Evolutionary conservation across 192 early-diverging fungal genomes (phyloP).

Genomic region (Entomortierella chlamydospora): DNA sequence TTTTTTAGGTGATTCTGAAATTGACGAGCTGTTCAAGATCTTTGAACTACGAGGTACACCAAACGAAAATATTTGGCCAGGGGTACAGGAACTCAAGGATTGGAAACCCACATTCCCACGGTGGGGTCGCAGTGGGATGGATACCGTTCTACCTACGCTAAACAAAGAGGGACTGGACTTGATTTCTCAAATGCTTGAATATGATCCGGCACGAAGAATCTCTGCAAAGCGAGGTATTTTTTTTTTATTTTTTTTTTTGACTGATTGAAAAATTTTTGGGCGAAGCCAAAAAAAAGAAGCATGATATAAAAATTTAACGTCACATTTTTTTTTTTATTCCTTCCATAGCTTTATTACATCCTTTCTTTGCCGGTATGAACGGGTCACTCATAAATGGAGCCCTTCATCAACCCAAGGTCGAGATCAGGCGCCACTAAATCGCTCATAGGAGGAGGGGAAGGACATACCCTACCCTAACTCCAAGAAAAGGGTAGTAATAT

Average conservation of each 20-base stretch:
- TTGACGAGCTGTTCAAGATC: slow-evolving; percentile 94
- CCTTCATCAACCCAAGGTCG: neutral
- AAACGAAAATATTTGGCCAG: slow-evolving; percentile 81
- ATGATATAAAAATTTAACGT: neutral
- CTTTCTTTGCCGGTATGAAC: slow-evolving; percentile 66
- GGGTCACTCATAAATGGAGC: neutral
- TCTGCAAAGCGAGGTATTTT: slow-evolving; percentile 77
- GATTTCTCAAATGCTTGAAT: slow-evolving; percentile 77
- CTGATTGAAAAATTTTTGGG: too few relatives aligned
- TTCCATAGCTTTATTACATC: slow-evolving; percentile 13
- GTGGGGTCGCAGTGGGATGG: slow-evolving; percentile 70
- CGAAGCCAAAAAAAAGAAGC: neutral
- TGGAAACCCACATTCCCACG: slow-evolving; percentile 84
- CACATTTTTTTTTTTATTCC: neutral
- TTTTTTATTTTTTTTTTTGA: neutral
- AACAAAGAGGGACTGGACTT: slow-evolving; percentile 78
- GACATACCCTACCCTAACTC: neutral
- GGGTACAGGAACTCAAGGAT: slow-evolving; percentile 78
- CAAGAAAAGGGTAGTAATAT: too few relatives aligned
- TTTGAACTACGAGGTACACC: slow-evolving; percentile 91
- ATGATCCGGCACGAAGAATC: slow-evolving; percentile 82
- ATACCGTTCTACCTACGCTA: slow-evolving; percentile 61
- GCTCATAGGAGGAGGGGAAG: neutral
- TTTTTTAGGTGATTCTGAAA: slow-evolving; percentile 91
- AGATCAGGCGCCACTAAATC: neutral